These are phyloP conservation scores for Pseudogymnoascus sp. DNA, from an alignment of 2,329 filamentous ascomycete species.

Conservation along the genomic window DNA sequence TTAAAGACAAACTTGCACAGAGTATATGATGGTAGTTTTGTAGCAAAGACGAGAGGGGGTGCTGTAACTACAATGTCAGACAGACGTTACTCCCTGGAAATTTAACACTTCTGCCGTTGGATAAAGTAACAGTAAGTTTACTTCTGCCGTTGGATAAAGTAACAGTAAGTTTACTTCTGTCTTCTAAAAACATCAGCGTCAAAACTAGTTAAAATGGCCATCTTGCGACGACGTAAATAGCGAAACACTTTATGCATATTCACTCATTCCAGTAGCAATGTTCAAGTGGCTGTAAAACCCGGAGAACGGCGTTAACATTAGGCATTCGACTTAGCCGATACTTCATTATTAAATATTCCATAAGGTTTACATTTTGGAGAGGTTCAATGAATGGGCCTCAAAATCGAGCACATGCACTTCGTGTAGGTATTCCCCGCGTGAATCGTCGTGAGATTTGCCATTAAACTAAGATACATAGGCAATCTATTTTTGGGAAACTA, in stretches of 20 bases:
- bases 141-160: background rate
- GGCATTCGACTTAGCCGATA: too few species aligned
- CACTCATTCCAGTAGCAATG: background rate
- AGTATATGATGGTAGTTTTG: background rate
- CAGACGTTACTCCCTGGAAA: background rate
- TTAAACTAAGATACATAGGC: background rate
- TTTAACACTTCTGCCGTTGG: too few species aligned
- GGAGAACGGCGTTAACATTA: background rate
- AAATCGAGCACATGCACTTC: background rate
- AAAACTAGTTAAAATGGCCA: background rate
- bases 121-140: background rate
- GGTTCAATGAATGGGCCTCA: background rate
- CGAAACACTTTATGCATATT: background rate
- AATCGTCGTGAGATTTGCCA: conserved; percentile 1
- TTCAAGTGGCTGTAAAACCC: background rate
- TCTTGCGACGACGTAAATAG: background rate
- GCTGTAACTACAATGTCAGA: background rate
- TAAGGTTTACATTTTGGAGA: background rate
- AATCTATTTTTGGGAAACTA: conserved; percentile 6
- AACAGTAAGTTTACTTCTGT: background rate
- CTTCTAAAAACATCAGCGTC: background rate
- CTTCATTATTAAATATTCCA: background rate
- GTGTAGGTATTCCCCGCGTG: background rate
- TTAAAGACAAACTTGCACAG: background rate
- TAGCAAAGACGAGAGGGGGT: background rate